These are phyloP conservation scores for Backusella westeae DNA, from an alignment of 192 early-diverging fungal genomes.

Conservation along the genomic window DNA sequence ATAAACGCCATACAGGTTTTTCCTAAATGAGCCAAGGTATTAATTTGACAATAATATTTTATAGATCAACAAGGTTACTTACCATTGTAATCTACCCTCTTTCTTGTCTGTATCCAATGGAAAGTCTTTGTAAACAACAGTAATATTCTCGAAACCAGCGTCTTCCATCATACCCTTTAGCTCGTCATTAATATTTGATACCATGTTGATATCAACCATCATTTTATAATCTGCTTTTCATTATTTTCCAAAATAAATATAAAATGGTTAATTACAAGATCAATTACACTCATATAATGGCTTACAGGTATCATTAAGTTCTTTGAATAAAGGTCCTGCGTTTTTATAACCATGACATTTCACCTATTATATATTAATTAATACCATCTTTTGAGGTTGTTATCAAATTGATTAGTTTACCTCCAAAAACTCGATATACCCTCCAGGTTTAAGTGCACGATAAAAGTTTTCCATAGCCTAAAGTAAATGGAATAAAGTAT, in stretches of 20 bases:
- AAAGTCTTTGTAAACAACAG: background rate
- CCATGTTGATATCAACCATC: background rate
- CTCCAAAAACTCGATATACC: slow-evolving; percentile 28
- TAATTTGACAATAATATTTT: too few relatives aligned
- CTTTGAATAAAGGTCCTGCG: background rate
- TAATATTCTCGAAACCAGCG: background rate
- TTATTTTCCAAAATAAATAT: background rate
- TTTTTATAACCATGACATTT: background rate
- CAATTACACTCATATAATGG: too few relatives aligned
- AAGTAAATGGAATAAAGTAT: background rate
- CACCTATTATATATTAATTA: background rate
- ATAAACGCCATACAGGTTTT: background rate
- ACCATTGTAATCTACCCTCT: background rate
- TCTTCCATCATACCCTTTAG: background rate
- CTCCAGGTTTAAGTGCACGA: slow-evolving; percentile 29
- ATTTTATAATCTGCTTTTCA: background rate
- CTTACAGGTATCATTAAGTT: background rate
- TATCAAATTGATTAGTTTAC: background rate
- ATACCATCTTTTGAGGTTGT: background rate
- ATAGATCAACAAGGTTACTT: background rate
- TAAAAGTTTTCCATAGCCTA: slow-evolving; percentile 23
- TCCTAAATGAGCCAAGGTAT: background rate
- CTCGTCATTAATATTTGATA: background rate
- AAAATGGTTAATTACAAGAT: background rate
- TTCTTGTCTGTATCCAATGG: background rate